Base-by-base conservation (phyloP, 345 rosid species). In the rapeseed (Brassica napus) region DNA sequence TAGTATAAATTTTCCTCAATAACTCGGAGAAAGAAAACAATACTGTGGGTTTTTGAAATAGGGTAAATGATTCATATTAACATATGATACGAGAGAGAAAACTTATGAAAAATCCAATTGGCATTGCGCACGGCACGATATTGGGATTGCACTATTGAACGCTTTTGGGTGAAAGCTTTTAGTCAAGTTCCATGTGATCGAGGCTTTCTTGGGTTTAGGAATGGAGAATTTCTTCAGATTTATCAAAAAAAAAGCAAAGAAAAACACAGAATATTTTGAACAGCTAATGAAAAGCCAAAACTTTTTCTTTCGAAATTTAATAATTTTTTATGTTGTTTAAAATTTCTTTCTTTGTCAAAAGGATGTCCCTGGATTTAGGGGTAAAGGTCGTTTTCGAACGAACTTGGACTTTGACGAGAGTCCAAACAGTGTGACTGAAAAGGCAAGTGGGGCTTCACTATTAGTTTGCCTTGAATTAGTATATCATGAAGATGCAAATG, bases 331-430 rank as follows among this genome's bases (percentile, higher is more conserved):
- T 77, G 70, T 8, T 39, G 18, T 54, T 54, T 9, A 6, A 76
- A 18, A 8, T 37, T 65, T 72, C 1, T 42, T 73, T 49, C 47
- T 69, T 79, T 82, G 80, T 82, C 73, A 80, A 81, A 80, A 76
- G 86, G 83, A 68, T 68, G 70, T 44, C 68, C 90, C 94, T 81
- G 90, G 80, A 86, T 92, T 88, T 74, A 85, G 89, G 96, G 89
- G 71, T 75, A 86, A 90, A 82, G 81, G 81, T 68, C 71, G 76
- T 79, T 75, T 67, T 72, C 54, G 73, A 78, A 78, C 77, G 75
- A 80, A 80, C 85, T 83, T 83, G 87, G 94, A 86, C 91, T 86
- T 88, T 90, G 92, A 91, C 88, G 74, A 82, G 76, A 76, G 74
- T 73, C 68, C 16, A 59, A 42, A 59, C 73, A 39, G 14, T 60